Percentiles rank a stretch among this genome's conserved stretches.
Evolutionary conservation across 768 basidiomycete genomes (phyloP).

Genomic region (Mycena vulgaris): DNA sequence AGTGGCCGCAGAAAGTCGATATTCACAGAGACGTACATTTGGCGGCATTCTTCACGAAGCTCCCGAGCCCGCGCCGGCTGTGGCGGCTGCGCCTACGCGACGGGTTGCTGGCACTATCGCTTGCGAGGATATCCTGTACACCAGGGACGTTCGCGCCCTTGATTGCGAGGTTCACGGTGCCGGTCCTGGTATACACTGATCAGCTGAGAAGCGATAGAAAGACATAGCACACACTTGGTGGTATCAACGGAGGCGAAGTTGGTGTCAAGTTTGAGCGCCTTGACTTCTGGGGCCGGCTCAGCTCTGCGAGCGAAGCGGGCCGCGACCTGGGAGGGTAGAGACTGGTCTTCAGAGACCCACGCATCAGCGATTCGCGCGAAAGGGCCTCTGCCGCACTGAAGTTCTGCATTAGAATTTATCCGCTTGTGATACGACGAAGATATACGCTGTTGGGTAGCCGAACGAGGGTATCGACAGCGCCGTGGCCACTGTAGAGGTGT

Average conservation of each 20-base stretch:
- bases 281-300: conserved; percentile 32
- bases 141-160: conserved; percentile 18
- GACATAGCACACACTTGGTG: not conserved
- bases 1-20: no score
- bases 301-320: conserved; percentile 35
- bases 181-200: conserved; percentile 16
- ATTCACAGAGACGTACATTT: not conserved
- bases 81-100: not conserved
- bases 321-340: conserved; percentile 36
- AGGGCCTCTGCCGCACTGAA: conserved; percentile 33
- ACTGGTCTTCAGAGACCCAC: conserved; percentile 48
- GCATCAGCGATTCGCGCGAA: conserved; percentile 48
- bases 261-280: conserved; percentile 46
- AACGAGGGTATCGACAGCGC: conserved; percentile 51
- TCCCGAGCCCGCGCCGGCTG: not conserved
- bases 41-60: not conserved
- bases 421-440: not conserved
- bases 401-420: no score
- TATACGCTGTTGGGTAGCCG: conserved; percentile 44
- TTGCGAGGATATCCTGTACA: not conserved
- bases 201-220: no score
- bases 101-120: no score
- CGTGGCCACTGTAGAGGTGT: conserved; percentile 20
- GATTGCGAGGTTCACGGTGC: conserved; percentile 10
- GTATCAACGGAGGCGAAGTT: conserved; percentile 40